A percentile compares a stretch with the other conserved stretches of the same genome.
These are phyloP conservation scores for Raphanus raphanistrum DNA, from an alignment of 345 rosid genomes.

Conservation along the genomic window DNA sequence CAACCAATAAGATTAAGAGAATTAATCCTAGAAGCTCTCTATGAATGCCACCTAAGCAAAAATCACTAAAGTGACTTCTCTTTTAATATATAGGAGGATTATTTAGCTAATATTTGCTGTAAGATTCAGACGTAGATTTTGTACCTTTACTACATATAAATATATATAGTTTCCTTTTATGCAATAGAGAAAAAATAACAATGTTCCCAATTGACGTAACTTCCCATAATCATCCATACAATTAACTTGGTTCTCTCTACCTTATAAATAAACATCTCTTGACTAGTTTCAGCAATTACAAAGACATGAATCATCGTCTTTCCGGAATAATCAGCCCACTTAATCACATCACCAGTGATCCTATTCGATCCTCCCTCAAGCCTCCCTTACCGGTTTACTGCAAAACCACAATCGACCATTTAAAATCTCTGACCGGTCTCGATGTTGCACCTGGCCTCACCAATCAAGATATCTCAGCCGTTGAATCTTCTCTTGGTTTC, in stretches of 20 bases:
- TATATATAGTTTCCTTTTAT: slow-evolving; percentile 1
- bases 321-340: slow-evolving; percentile 30
- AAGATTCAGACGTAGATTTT: slow-evolving; percentile 3
- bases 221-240: slow-evolving; percentile 4
- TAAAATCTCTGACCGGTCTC: slow-evolving; percentile 49
- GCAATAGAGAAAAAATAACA: neutral
- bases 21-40: no score
- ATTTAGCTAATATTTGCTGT: slow-evolving; percentile 9
- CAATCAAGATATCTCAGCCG: slow-evolving; percentile 56
- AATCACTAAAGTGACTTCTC: no score
- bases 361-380: slow-evolving; percentile 23
- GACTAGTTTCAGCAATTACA: neutral
- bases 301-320: slow-evolving; percentile 26
- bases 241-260: slow-evolving; percentile 2
- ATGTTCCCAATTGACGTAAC: neutral
- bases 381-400: slow-evolving; percentile 56
- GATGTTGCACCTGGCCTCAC: slow-evolving; percentile 62
- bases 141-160: neutral
- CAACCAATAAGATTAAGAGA: no score
- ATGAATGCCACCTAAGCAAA: no score
- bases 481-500: slow-evolving; percentile 61
- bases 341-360: slow-evolving; percentile 13
- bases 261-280: neutral
- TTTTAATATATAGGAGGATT: neutral
- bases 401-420: slow-evolving; percentile 52